A percentile compares a stretch with the other conserved stretches of the same genome.
Conservation (phyloP, 257 asterid species). For the Solanum peruvianum region DNA sequence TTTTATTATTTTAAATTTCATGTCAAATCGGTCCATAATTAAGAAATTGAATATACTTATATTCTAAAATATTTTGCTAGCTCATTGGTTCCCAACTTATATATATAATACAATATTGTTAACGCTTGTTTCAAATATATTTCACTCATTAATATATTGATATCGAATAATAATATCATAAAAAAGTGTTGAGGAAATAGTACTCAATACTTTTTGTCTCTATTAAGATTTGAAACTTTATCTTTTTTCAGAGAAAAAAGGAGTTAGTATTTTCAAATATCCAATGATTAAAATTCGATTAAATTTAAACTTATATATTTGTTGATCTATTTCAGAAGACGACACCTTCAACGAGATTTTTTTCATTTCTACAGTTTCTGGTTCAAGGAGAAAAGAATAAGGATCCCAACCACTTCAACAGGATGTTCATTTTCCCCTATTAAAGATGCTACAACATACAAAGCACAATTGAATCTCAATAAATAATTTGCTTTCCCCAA, state of each 20-base stretch:
- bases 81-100: neutral
- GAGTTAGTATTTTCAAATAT: neutral
- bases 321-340: rapidly evolving
- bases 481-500: neutral
- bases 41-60: neutral
- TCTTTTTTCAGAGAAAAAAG: neutral
- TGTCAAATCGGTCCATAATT: neutral
- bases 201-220: neutral
- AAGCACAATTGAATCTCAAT: neutral
- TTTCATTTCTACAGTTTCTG: neutral
- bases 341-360: no score
- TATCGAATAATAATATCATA: neutral
- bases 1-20: neutral
- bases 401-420: neutral
- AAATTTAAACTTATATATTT: neutral
- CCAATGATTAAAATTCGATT: rapidly evolving
- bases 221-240: neutral
- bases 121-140: neutral
- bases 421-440: neutral
- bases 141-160: neutral
- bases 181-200: neutral
- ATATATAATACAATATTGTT: neutral
- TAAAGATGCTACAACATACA: neutral
- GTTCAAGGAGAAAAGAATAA: neutral
- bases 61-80: neutral